These are phyloP conservation scores for Penicillium paxilli DNA, from an alignment of 495 filamentous ascomycete species.

Conservation along the genomic window DNA sequence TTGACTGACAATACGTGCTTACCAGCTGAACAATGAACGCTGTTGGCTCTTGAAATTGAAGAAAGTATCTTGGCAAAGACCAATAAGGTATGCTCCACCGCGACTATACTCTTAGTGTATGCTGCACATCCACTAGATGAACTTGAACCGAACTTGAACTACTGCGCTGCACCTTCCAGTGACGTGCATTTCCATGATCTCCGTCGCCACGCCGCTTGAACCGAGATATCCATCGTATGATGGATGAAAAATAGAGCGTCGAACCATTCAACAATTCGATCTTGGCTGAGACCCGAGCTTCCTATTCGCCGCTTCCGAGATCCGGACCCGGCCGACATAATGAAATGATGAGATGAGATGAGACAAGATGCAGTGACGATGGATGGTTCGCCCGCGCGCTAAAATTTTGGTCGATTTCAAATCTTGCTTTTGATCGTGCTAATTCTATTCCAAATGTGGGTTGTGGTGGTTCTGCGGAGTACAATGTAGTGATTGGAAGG, in stretches of 20 bases:
- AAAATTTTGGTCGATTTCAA: not conserved
- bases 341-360: not conserved
- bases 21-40: too few relatives aligned
- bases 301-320: slow-evolving; percentile 4
- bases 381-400: not conserved
- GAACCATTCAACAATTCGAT: too few relatives aligned
- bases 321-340: slow-evolving; percentile 4
- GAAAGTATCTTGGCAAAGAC: not conserved
- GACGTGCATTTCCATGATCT: not conserved
- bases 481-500: too few relatives aligned
- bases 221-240: not conserved
- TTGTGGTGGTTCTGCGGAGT: too few relatives aligned
- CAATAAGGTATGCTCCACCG: not conserved
- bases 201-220: not conserved
- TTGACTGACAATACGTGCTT: not conserved
- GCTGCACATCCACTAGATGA: not conserved
- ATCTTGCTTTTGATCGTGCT: not conserved
- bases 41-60: too few relatives aligned
- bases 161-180: not conserved
- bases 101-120: too few relatives aligned
- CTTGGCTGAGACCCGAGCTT: too few relatives aligned
- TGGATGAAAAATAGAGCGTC: not conserved
- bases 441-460: not conserved
- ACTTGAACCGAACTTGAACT: too few relatives aligned
- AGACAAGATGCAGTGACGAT: too few relatives aligned